Evolutionary conservation across 225 moss, liverwort and hornwort species (phyloP).

Genomic region (Neckera pumila): DNA sequence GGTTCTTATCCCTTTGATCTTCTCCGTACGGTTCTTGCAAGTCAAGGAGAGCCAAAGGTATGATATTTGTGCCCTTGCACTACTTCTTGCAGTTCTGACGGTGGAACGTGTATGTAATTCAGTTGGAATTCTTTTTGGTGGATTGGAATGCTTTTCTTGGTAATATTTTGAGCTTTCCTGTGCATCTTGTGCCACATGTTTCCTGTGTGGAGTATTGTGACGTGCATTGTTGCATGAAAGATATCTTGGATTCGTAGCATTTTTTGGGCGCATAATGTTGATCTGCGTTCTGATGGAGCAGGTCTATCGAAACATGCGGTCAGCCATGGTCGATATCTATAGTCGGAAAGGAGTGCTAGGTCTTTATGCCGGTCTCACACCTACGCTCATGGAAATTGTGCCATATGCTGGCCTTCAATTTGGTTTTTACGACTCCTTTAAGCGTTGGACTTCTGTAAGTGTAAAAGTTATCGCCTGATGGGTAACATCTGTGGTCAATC

Average conservation of each 20-base stretch:
- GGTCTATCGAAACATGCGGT: slow-evolving; percentile 73
- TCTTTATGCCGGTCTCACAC: slow-evolving; percentile 72
- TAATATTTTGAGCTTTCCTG: background rate
- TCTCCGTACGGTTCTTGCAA: slow-evolving; percentile 81
- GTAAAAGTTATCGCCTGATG: background rate
- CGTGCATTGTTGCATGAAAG: background rate
- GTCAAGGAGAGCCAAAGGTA: slow-evolving; percentile 95
- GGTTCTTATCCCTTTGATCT: slow-evolving; percentile 76
- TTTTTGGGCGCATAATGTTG: background rate
- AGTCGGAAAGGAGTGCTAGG: slow-evolving; percentile 54
- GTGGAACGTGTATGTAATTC: background rate
- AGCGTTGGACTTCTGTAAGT: slow-evolving; percentile 70
- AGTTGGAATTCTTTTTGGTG: background rate
- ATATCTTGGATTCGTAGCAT: background rate
- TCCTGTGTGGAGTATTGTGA: background rate
- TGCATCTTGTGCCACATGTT: background rate
- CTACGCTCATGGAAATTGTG: slow-evolving; percentile 79
- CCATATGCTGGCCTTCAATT: slow-evolving; percentile 97
- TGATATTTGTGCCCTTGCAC: background rate
- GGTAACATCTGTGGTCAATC: background rate
- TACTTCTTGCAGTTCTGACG: background rate
- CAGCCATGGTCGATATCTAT: slow-evolving; percentile 48
- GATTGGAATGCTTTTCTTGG: background rate
- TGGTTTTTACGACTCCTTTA: slow-evolving; percentile 71
- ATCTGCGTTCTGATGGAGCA: slow-evolving; percentile 18